Base-by-base conservation (phyloP, 2,329 filamentous ascomycete genomes). In the Apiospora koreana region DNA sequence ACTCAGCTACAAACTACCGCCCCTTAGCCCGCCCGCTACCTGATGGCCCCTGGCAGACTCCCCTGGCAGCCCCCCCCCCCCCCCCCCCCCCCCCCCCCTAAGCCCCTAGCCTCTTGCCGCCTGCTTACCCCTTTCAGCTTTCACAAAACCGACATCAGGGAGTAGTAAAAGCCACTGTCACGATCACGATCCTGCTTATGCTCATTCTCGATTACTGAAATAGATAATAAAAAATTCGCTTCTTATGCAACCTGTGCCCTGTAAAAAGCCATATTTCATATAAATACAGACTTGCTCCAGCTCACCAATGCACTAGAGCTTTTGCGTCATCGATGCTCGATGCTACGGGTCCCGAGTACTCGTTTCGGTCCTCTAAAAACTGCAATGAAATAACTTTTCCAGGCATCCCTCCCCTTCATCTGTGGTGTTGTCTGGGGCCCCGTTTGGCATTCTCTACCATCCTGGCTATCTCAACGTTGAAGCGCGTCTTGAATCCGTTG, bases 401-500 rank as follows among this genome's bases (percentile, higher is more conserved):
- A n/a, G 23, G 14, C 25, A 62, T 25, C 21, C 23, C 48, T 43
- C 16, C 21, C n/a, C 21, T 35, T 45, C 42, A 23, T 23, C 54
- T 21, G 16, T 43, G 54, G 21, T 48, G 38, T 68, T 48, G 38
- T 67, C 28, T 23, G 23, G 46, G 14, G 65, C 14, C 74, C 73
- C 68, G 70, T 71, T 75, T 85, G 82, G 42, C 64, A 6, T 66
- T 66, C 18, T 66, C 38, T 67, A 78, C 77, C 87, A 92, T 86
- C 80, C 91, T 93, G 71, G 86, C 86, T 79, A 94, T 85, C 79
- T 90, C 88, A 73, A 85, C 88, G 77, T 88, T 86, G 78, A 88
- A 94, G 69, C 95, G 86, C 78, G 95, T 82, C 86, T 98, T 98
- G 87, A 98, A 98, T 7, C 95, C 96, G 83, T 99, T 99, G 86